These are phyloP conservation scores for Pseudocercospora crystallina DNA, from an alignment of 2,329 filamentous ascomycete genomes.

Conservation along the genomic window DNA sequence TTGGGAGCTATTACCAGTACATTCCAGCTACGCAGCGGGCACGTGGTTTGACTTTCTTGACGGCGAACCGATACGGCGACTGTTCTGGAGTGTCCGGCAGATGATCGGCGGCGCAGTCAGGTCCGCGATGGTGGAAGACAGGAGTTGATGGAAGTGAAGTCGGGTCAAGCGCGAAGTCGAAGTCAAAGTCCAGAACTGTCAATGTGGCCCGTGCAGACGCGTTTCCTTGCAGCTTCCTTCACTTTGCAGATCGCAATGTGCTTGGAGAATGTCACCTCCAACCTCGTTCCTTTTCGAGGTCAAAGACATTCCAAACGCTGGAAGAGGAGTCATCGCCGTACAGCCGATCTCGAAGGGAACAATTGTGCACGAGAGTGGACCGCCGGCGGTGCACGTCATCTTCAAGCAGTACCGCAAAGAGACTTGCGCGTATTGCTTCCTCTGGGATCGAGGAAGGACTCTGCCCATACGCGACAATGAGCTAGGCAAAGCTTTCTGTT, in stretches of 20 bases:
- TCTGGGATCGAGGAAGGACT: constrained; percentile 46
- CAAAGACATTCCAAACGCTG: constrained; percentile 42
- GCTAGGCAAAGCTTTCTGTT: constrained; percentile 47
- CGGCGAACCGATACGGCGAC: no score
- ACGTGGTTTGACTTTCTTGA: no score
- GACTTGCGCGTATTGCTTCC: constrained; percentile 50
- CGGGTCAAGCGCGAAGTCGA: no score
- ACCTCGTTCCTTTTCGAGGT: constrained; percentile 35
- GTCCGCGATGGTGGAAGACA: not conserved
- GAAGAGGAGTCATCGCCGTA: constrained; percentile 47
- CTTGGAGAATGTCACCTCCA: constrained; percentile 7
- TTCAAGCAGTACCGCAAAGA: constrained; percentile 49
- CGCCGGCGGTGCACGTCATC: constrained; percentile 42
- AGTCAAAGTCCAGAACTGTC: not conserved
- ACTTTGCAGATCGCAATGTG: no score
- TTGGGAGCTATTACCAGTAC: no score
- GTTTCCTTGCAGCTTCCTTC: not conserved
- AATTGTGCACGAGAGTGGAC: constrained; percentile 38
- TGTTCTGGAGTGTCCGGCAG: no score
- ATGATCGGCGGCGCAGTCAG: no score
- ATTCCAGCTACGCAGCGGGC: no score
- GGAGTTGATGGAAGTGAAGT: not conserved
- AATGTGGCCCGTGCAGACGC: not conserved
- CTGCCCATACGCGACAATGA: constrained; percentile 39
- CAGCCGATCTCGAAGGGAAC: constrained; percentile 37